phyloP scores from a whole-genome alignment of 108 stramenopile genomes.

The Fistulifera solaris region DNA sequence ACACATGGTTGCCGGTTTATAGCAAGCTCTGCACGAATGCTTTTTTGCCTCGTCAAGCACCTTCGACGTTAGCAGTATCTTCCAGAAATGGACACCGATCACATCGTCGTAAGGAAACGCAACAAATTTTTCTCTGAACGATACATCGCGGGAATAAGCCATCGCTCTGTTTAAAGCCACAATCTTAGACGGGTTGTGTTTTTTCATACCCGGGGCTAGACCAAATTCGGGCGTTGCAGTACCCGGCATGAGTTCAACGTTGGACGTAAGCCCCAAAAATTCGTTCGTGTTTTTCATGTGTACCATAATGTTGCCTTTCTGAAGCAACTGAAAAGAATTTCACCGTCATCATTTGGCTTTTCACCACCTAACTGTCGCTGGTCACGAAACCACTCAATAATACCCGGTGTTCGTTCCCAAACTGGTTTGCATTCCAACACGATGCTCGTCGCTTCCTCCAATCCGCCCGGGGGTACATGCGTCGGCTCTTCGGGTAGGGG shows the following conservation, averaged over 20 bases:
- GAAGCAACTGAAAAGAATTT: neutral
- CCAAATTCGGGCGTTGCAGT: neutral
- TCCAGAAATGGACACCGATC: neutral
- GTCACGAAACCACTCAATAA: neutral
- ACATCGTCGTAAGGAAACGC: neutral
- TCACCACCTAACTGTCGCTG: neutral
- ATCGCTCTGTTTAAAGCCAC: too few relatives aligned
- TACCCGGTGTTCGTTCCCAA: neutral
- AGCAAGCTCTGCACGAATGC: neutral
- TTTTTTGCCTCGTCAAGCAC: too few relatives aligned
- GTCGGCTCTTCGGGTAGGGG: neutral
- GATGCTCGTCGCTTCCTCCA: too few relatives aligned
- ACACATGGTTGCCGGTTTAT: neutral
- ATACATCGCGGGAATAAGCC: too few relatives aligned
- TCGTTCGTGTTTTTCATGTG: neutral
- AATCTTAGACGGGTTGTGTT: neutral
- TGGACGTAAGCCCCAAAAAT: neutral
- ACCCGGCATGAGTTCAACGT: neutral
- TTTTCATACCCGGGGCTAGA: slow-evolving; percentile 4
- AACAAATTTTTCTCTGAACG: neutral
- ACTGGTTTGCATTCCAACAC: neutral
- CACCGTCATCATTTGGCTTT: neutral
- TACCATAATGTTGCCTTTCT: neutral
- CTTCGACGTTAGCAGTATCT: neutral
- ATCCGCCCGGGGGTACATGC: too few relatives aligned